phyloP scores from a whole-genome alignment of 2,329 filamentous ascomycete genomes.

The Aschersonia sp. region DNA sequence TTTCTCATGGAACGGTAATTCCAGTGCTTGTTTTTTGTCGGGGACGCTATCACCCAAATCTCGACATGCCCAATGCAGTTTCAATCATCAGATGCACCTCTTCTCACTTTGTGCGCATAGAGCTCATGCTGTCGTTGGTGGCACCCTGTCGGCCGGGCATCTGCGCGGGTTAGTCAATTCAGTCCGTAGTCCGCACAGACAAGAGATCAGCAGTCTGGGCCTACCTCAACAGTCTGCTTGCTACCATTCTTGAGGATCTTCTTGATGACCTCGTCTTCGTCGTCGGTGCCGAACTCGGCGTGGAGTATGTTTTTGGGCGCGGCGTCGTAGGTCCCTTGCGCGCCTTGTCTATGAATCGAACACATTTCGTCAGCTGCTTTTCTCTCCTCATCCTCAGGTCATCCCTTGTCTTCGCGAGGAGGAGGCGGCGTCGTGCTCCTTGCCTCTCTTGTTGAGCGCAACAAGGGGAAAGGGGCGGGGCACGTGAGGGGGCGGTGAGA shows the following conservation, averaged over 20 bases:
- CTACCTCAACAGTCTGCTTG: slow-evolving; percentile 45
- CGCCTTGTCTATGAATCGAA: slow-evolving; percentile 52
- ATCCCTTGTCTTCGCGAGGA: too few species aligned
- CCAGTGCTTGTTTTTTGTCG: too few species aligned
- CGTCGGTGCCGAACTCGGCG: slow-evolving; percentile 72
- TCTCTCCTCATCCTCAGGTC: too few species aligned
- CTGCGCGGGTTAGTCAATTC: slow-evolving; percentile 14
- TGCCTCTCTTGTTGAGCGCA: not conserved
- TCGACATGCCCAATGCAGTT: too few species aligned
- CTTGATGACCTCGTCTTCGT: slow-evolving; percentile 68
- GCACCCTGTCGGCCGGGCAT: slow-evolving; percentile 35
- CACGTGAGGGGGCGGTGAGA: too few species aligned
- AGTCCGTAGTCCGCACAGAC: too few species aligned
- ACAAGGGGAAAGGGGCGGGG: not conserved
- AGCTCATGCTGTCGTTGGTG: slow-evolving; percentile 37
- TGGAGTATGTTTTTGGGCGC: slow-evolving; percentile 65
- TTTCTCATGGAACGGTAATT: not conserved
- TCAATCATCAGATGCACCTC: not conserved
- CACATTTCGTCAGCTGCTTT: not conserved
- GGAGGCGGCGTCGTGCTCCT: not conserved
- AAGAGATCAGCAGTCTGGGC: slow-evolving; percentile 3
- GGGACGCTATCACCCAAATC: too few species aligned
- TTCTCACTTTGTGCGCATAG: slow-evolving; percentile 24
- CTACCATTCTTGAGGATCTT: slow-evolving; percentile 67
- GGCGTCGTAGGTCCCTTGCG: slow-evolving; percentile 62